These are phyloP conservation scores for Metschnikowia anglica DNA, from an alignment of 805 yeast genomes.

Conservation along the genomic window DNA sequence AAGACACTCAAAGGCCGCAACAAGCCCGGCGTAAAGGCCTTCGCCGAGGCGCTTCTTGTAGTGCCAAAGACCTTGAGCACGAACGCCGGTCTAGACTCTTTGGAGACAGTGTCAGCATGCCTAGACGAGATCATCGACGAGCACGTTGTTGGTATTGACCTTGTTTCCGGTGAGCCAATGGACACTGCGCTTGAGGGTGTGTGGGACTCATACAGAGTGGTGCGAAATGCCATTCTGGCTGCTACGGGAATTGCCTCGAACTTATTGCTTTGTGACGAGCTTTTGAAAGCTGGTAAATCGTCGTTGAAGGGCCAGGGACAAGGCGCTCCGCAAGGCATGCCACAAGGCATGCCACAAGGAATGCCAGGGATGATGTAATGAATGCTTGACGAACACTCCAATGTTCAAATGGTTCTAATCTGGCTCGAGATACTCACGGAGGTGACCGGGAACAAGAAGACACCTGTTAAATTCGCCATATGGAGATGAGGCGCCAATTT, in stretches of 20 bases:
- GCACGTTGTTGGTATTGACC: conserved; percentile 84
- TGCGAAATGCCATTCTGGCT: conserved; percentile 87
- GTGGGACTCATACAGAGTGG: conserved; percentile 94
- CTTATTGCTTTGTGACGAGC: conserved; percentile 89
- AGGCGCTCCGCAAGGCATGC: conserved; percentile 18
- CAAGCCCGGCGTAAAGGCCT: conserved; percentile 89
- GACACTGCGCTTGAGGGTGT: conserved; percentile 93
- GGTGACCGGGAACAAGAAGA: no score
- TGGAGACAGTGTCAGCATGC: conserved; percentile 83
- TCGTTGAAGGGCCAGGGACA: conserved; percentile 60
- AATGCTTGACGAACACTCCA: not conserved
- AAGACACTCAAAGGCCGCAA: conserved; percentile 75
- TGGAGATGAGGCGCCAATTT: no score
- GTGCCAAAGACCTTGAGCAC: conserved; percentile 91
- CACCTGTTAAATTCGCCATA: no score
- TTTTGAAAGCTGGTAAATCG: conserved; percentile 94
- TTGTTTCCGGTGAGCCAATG: conserved; percentile 90
- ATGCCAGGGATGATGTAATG: conserved; percentile 22
- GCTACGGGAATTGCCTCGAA: conserved; percentile 95
- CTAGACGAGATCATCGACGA: conserved; percentile 86
- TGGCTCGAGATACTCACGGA: no score
- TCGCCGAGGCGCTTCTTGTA: conserved; percentile 85
- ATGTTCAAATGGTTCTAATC: not conserved
- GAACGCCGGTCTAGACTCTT: conserved; percentile 90
- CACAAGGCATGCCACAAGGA: conserved; percentile 22